These are phyloP conservation scores for Colletotrichum tropicale DNA, from an alignment of 2,329 filamentous ascomycete species.

Conservation along the genomic window DNA sequence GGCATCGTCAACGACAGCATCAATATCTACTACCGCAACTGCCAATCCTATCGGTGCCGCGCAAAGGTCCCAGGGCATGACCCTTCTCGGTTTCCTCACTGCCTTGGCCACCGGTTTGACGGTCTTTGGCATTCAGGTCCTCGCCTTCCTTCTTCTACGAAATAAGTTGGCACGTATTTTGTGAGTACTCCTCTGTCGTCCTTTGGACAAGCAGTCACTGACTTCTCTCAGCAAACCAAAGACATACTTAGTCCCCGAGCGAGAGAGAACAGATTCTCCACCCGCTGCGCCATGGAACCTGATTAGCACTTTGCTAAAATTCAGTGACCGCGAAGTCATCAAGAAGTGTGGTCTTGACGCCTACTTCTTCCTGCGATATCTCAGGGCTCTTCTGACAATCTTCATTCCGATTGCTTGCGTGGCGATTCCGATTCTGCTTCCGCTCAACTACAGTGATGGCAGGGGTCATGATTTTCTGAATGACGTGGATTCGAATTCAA, in stretches of 20 bases:
- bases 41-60: background rate
- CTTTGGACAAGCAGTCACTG: background rate
- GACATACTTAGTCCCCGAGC: conserved; percentile 85
- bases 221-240: conserved; percentile 68
- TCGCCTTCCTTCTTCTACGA: conserved; percentile 77
- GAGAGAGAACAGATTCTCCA: conserved; percentile 80
- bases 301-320: conserved; percentile 65
- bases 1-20: background rate
- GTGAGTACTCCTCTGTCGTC: conserved; percentile 51
- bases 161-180: conserved; percentile 84
- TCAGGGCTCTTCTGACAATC: conserved; percentile 79
- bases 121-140: conserved; percentile 67
- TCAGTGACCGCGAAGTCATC: conserved; percentile 82
- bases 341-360: conserved; percentile 95
- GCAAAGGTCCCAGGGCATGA: conserved; percentile 43
- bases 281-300: conserved; percentile 60
- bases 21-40: background rate
- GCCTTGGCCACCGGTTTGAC: conserved; percentile 66
- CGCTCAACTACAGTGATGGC: conserved; percentile 80
- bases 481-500: conserved; percentile 13
- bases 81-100: conserved; percentile 64
- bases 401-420: conserved; percentile 82
- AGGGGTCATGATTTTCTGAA: conserved; percentile 59
- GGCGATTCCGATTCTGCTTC: conserved; percentile 84
- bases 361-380: conserved; percentile 95